These are phyloP conservation scores for Abrus pulchellus DNA, from an alignment of 306 rosid species.

Conservation along the genomic window DNA sequence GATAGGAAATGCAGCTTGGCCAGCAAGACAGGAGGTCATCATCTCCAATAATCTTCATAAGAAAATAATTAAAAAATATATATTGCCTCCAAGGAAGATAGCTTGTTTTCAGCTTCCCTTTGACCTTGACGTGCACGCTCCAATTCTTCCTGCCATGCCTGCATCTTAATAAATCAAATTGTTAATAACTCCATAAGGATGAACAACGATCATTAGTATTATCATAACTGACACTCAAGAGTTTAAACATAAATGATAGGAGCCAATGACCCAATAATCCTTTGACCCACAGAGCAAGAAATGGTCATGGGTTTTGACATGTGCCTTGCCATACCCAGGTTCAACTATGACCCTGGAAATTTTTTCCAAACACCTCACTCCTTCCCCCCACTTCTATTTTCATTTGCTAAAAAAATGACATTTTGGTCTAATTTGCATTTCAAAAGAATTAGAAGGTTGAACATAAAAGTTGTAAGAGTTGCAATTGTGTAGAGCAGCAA, in stretches of 20 bases:
- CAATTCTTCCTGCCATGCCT: conserved; percentile 98
- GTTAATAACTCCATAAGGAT: conserved; percentile 38
- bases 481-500: not conserved
- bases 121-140: conserved; percentile 96
- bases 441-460: not conserved
- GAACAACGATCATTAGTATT: conserved; percentile 36
- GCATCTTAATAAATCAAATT: conserved; percentile 62
- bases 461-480: conserved; percentile 7
- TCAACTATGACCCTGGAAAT: not conserved
- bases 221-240: not conserved
- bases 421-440: not conserved
- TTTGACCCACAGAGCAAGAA: not conserved
- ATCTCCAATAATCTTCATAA: conserved; percentile 41
- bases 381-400: not conserved
- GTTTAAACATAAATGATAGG: conserved; percentile 12
- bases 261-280: conserved; percentile 3
- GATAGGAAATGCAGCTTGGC: conserved; percentile 38
- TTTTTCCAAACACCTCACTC: not conserved
- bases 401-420: not conserved
- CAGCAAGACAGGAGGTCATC: conserved; percentile 9
- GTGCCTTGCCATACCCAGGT: not conserved
- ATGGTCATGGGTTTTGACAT: conserved; percentile 9
- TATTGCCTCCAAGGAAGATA: conserved; percentile 84
- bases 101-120: conserved; percentile 96
- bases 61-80: conserved; percentile 33